Conservation (phyloP, 2,329 filamentous ascomycete genomes). For the Parasarocladium wereldwijsianum region DNA sequence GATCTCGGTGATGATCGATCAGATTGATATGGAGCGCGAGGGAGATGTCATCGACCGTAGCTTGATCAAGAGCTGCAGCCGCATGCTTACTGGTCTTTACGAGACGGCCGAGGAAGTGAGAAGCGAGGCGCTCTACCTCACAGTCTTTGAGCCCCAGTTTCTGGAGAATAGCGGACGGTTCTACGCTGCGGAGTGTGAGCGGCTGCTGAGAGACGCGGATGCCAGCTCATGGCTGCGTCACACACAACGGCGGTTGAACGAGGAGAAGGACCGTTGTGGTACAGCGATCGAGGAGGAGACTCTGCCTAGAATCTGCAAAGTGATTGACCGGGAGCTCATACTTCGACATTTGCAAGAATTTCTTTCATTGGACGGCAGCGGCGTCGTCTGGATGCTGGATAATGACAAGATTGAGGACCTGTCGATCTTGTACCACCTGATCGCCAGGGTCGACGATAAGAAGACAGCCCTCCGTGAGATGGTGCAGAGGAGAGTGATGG, state of each 20-base stretch:
- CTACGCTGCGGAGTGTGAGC: conserved; percentile 62
- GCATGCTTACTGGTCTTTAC: conserved; percentile 83
- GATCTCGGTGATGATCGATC: conserved; percentile 71
- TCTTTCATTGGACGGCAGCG: conserved; percentile 70
- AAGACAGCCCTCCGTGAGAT: conserved; percentile 57
- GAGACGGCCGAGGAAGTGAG: conserved; percentile 68
- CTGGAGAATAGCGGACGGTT: conserved; percentile 56
- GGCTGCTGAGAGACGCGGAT: conserved; percentile 62
- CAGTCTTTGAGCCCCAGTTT: conserved; percentile 68
- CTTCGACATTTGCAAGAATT: conserved; percentile 65
- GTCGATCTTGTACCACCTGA: conserved; percentile 65
- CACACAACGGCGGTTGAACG: conserved; percentile 56
- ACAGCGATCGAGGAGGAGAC: conserved; percentile 67
- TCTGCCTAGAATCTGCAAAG: conserved; percentile 53
- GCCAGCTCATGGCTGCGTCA: conserved; percentile 70
- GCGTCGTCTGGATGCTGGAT: conserved; percentile 79
- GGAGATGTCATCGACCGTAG: conserved; percentile 79
- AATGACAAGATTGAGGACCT: conserved; percentile 72
- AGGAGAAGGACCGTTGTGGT: conserved; percentile 71
- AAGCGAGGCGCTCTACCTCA: conserved; percentile 68
- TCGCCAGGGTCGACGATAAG: conserved; percentile 60
- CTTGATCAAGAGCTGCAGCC: conserved; percentile 67
- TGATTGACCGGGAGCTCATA: conserved; percentile 75
- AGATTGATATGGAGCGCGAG: conserved; percentile 82
- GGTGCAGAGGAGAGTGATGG: conserved; percentile 60